Evolutionary conservation across 176 grass and related monocot species (phyloP).

Genomic region (Rhipidocladum racemiflorum): DNA sequence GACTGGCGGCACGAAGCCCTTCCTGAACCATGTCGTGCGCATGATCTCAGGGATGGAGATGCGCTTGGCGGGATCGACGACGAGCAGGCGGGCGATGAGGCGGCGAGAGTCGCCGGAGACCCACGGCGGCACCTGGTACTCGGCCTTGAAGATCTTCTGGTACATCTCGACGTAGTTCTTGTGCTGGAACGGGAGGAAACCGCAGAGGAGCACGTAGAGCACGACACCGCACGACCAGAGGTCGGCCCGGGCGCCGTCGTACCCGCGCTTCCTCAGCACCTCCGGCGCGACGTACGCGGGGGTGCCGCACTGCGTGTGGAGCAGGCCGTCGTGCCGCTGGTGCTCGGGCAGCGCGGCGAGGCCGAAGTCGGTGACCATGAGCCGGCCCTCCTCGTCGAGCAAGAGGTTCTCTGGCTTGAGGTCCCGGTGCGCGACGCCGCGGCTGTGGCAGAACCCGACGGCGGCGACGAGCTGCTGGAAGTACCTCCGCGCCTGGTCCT

Average conservation of each 20-base stretch:
- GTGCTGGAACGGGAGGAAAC: conserved; percentile 82
- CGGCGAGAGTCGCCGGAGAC: conserved; percentile 69
- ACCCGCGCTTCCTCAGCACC: conserved; percentile 74
- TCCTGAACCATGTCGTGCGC: conserved; percentile 70
- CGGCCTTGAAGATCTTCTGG: conserved; percentile 78
- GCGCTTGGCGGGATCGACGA: conserved; percentile 71
- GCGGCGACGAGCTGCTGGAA: conserved; percentile 88
- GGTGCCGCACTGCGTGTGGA: conserved; percentile 98
- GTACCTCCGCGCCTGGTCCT: conserved; percentile 65
- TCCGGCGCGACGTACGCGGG: conserved; percentile 96
- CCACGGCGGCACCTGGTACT: conserved; percentile 81
- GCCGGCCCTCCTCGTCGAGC: conserved; percentile 50
- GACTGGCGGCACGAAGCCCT: conserved; percentile 42
- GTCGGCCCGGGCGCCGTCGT: conserved; percentile 74
- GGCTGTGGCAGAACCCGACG: conserved; percentile 89
- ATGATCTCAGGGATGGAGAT: conserved; percentile 71
- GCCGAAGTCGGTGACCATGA: conserved; percentile 96
- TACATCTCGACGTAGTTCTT: conserved; percentile 86
- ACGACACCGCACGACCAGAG: conserved; percentile 97
- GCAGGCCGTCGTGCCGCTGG: conserved; percentile 68
- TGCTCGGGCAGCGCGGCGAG: conserved; percentile 94
- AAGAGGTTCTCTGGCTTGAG: conserved; percentile 98
- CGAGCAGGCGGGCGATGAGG: conserved; percentile 72
- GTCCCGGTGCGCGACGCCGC: conserved; percentile 90
- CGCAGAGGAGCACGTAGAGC: conserved; percentile 85